Evolutionary conservation across 345 rosid species (phyloP).

Genomic region (Pistacia vera): DNA sequence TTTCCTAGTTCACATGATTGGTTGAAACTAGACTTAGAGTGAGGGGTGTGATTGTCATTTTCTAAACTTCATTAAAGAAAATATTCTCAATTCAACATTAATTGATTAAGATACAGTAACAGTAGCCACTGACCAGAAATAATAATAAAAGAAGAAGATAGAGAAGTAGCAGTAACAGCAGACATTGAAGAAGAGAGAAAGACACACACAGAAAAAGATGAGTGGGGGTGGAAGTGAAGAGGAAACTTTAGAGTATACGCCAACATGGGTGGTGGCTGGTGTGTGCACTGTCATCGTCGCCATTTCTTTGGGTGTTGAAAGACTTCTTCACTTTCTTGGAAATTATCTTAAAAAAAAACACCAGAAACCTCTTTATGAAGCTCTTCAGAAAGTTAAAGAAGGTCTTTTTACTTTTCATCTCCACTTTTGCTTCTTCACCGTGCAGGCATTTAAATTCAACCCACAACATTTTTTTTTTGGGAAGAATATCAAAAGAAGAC

Average conservation of each 20-base stretch:
- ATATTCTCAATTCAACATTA: no score
- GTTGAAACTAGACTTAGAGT: no score
- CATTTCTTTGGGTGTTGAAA: constrained; percentile 76
- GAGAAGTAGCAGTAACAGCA: no score
- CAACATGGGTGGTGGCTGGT: constrained; percentile 92
- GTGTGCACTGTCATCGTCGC: constrained; percentile 83
- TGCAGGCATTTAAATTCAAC: neutral
- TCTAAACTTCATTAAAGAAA: no score
- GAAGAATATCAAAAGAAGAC: no score
- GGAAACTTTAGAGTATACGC: constrained; percentile 69
- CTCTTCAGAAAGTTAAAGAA: constrained; percentile 91
- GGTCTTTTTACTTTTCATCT: constrained; percentile 27
- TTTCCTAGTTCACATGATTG: no score
- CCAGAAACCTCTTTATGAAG: constrained; percentile 82
- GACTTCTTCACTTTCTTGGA: constrained; percentile 74
- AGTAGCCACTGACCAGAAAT: no score
- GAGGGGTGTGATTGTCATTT: no score
- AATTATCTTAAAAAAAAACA: constrained; percentile 56
- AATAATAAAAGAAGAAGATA: no score
- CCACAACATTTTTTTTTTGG: no score
- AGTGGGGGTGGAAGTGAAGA: constrained; percentile 47
- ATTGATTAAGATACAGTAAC: no score
- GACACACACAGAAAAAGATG: constrained; percentile 18
- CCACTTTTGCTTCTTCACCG: neutral
- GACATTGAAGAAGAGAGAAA: neutral